Conservation (phyloP, 2,329 filamentous ascomycete species). For the Albifimbria verrucaria region DNA sequence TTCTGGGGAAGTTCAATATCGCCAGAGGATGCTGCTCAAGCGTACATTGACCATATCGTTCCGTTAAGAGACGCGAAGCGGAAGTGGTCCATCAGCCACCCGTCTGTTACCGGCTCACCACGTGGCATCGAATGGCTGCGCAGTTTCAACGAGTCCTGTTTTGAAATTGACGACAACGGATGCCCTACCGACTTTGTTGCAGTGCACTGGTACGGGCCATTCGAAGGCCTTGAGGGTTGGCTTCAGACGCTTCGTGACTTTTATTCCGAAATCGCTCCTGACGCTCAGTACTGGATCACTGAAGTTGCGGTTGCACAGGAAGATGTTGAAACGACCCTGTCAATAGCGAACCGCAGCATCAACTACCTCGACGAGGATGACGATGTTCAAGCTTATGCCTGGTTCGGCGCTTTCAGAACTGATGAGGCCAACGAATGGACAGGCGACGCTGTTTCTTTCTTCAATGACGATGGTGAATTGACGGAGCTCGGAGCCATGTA, state of each 20-base stretch:
- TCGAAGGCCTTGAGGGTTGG: constrained; percentile 30
- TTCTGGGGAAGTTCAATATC: constrained; percentile 36
- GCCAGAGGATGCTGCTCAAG: constrained; percentile 33
- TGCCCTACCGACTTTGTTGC: constrained; percentile 39
- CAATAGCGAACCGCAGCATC: constrained; percentile 39
- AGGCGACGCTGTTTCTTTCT: constrained; percentile 32
- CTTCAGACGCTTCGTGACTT: constrained; percentile 30
- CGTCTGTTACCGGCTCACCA: constrained; percentile 36
- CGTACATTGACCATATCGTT: constrained; percentile 33
- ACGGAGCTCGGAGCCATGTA: constrained; percentile 36
- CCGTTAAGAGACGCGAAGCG: constrained; percentile 27
- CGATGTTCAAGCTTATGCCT: constrained; percentile 35
- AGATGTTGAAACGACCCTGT: constrained; percentile 27
- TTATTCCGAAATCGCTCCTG: constrained; percentile 24
- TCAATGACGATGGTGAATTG: constrained; percentile 32
- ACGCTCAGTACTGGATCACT: constrained; percentile 32
- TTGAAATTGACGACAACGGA: constrained; percentile 31
- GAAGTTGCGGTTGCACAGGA: constrained; percentile 36
- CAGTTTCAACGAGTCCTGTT: constrained; percentile 37
- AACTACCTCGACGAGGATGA: constrained; percentile 28
- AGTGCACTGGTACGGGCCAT: constrained; percentile 39
- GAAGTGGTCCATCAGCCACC: constrained; percentile 36
- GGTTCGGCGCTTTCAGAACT: constrained; percentile 37
- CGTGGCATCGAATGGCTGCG: constrained; percentile 35
- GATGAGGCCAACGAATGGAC: constrained; percentile 37